Base-by-base conservation (phyloP, 306 rosid species). In the Cicer chorassanicum region DNA sequence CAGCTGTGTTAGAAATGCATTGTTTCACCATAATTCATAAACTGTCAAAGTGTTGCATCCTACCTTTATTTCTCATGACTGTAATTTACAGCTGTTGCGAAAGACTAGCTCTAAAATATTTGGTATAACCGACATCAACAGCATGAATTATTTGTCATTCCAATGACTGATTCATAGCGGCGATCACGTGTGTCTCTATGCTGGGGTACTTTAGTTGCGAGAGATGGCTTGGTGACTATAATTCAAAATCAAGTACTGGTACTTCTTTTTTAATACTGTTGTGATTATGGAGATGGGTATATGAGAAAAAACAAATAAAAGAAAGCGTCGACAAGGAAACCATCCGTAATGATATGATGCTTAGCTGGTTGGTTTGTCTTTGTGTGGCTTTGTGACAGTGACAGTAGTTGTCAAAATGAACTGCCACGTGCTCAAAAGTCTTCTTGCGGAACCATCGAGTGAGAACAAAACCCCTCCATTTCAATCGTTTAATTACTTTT, bases 371-470 rank as follows among this genome's bases (percentile, higher is more conserved):
- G 14, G 76, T 55, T 44, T 76, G 68, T 66, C 39, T 8, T 7
- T 24, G 9, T 18, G 55, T 51, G 42, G 59, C 11, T 44, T 43
- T 16, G 5, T 6, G 65, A 40, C 9, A 50, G 9, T 57, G 70
- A 12, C 16, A 48, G 55, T 19, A 42, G 43, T 48, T 14, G 9
- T 36, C 9, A 49, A 7, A 62, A 21, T 74, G 36, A 51, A 9
- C 6, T 9, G 73, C 73, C 77, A 41, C 67, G 66, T 78, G 82
- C 29, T 73, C 38, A 65, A 5, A 65, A 65, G 36, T 15, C 70
- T 57, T 57, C 38, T 29, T 9, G 3, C 13, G 10, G 44, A 41
- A 5, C 19, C 34, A 59, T 60, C 10, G 4, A 60, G 19, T 34
- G 18, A 34, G 16, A 2, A 2, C 34, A 24, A 50, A 50, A 14